These are phyloP conservation scores for Leishmania guyanensis DNA, from an alignment of 208 protist species.

Conservation along the genomic window DNA sequence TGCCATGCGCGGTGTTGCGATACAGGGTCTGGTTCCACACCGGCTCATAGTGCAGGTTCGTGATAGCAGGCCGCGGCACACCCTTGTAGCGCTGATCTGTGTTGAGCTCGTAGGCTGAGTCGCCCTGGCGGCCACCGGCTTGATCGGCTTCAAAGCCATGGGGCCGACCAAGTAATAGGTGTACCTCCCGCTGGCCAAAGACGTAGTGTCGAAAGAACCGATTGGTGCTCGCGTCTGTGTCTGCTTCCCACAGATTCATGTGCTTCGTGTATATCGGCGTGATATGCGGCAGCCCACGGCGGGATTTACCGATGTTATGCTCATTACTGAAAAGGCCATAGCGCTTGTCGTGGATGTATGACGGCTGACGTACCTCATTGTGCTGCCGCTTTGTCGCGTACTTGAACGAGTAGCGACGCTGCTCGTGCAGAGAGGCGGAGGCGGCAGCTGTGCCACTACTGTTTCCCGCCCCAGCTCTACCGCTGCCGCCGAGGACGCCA, in stretches of 20 bases:
- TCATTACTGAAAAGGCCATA: conserved; percentile 87
- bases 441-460: background rate
- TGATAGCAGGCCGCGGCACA: conserved; percentile 62
- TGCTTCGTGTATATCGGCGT: conserved; percentile 80
- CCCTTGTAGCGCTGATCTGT: conserved; percentile 84
- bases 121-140: conserved; percentile 50
- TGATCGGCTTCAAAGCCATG: conserved; percentile 76
- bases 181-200: conserved; percentile 75
- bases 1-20: conserved; percentile 55
- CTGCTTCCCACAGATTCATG: conserved; percentile 88
- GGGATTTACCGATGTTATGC: conserved; percentile 66
- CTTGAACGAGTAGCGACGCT: conserved; percentile 85
- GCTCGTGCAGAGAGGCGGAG: conserved; percentile 30
- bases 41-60: conserved; percentile 85
- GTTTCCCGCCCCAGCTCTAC: background rate
- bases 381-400: conserved; percentile 81
- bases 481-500: conserved; percentile 17
- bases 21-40: conserved; percentile 83
- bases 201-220: conserved; percentile 85
- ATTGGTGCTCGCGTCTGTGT: conserved; percentile 87
- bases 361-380: conserved; percentile 80
- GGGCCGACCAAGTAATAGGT: conserved; percentile 72
- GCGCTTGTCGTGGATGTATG: conserved; percentile 87
- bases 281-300: conserved; percentile 73
- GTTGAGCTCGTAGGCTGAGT: conserved; percentile 69